These are phyloP conservation scores for Trichosporon sp. DNA, from an alignment of 1,284 basidiomycete genomes.

Conservation along the genomic window DNA sequence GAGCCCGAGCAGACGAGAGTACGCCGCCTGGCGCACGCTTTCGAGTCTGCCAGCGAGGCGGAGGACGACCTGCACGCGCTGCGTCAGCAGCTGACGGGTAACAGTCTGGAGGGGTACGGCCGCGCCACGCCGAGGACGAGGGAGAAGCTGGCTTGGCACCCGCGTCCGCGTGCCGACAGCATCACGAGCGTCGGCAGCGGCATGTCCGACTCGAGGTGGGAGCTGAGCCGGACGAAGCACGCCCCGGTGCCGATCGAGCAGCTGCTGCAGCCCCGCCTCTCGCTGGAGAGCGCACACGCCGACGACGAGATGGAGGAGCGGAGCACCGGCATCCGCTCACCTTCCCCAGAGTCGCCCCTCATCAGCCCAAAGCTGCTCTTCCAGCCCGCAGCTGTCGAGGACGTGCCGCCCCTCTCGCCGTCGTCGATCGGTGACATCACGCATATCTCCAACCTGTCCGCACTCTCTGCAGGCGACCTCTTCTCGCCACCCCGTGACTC, in stretches of 20 bases:
- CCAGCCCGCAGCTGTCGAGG: background rate
- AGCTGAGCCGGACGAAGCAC: slow-evolving; percentile 6
- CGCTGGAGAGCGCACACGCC: background rate
- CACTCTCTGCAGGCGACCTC: background rate
- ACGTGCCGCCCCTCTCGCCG: background rate
- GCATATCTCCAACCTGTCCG: background rate
- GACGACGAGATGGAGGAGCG: background rate
- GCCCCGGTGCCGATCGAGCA: slow-evolving; percentile 3
- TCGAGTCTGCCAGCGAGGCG: slow-evolving; percentile 32
- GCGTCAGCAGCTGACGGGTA: slow-evolving; percentile 33
- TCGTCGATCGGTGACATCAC: background rate
- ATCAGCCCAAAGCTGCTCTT: background rate
- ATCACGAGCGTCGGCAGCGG: slow-evolving; percentile 6
- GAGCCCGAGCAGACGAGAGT: slow-evolving; percentile 35
- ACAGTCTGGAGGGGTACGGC: slow-evolving; percentile 23
- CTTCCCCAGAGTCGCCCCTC: background rate
- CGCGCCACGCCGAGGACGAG: slow-evolving; percentile 13
- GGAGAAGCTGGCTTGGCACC: slow-evolving; percentile 5
- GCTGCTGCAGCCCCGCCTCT: background rate
- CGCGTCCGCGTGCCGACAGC: slow-evolving; percentile 10
- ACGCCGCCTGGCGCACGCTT: slow-evolving; percentile 32
- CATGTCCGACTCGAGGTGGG: background rate
- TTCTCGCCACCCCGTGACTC: background rate
- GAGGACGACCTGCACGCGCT: slow-evolving; percentile 20
- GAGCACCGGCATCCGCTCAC: background rate